These are phyloP conservation scores for Tieghemiomyces parasiticus DNA, from an alignment of 192 early-diverging fungal species.

Conservation along the genomic window DNA sequence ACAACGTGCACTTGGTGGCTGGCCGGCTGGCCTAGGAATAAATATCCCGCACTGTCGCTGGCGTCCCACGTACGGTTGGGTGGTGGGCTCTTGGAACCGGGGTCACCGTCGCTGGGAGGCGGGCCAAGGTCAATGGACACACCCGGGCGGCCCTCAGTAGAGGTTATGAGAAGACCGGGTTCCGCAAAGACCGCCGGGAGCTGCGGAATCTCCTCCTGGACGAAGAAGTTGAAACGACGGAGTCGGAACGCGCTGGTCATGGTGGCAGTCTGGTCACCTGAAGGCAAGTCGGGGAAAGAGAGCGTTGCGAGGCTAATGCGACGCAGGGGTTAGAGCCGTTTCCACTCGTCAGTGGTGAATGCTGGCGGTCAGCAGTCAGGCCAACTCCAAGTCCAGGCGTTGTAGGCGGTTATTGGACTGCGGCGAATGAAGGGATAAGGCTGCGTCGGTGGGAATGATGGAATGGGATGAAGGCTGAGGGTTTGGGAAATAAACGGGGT, in stretches of 20 bases:
- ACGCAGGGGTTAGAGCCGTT: too few relatives aligned
- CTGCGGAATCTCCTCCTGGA: conserved; percentile 8
- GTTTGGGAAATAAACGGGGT: too few relatives aligned
- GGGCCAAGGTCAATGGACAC: not conserved
- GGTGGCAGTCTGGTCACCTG: too few relatives aligned
- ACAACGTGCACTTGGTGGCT: conserved; percentile 39
- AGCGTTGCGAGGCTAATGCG: too few relatives aligned
- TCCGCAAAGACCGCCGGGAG: conserved; percentile 4
- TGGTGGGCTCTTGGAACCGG: not conserved
- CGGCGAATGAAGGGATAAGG: too few relatives aligned
- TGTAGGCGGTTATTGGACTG: too few relatives aligned
- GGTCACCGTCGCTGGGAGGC: not conserved
- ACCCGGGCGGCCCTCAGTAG: not conserved
- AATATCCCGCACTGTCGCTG: not conserved
- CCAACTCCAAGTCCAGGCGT: too few relatives aligned
- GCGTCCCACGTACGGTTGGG: not conserved
- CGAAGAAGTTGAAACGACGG: conserved; percentile 7
- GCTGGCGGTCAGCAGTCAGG: too few relatives aligned
- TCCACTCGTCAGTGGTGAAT: too few relatives aligned
- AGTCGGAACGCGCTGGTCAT: conserved; percentile 3
- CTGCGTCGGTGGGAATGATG: too few relatives aligned
- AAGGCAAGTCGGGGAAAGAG: too few relatives aligned
- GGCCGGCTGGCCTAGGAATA: not conserved
- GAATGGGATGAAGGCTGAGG: too few relatives aligned
- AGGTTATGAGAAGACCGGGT: conserved; percentile 5